Evolutionary conservation across 495 filamentous ascomycete genomes (phyloP), one percentile per base, ranked within the genome.

Genomic region (Aspergillus indologenus): DNA sequence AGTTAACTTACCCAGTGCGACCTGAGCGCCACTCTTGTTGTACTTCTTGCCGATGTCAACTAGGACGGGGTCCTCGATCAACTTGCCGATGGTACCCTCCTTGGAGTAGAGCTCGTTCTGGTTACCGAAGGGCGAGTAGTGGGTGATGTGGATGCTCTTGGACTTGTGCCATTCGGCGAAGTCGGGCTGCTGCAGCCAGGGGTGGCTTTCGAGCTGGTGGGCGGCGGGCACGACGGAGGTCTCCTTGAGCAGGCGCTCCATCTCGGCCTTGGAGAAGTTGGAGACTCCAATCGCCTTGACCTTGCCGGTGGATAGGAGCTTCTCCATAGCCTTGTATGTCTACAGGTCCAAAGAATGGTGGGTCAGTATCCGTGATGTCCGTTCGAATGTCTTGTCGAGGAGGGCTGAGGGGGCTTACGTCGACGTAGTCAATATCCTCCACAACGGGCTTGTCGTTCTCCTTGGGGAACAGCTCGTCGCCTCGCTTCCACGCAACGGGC

Each of bases 111-210:
- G 73, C 49, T 79, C 73, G 64, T 90, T 90, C 68, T 84, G 83
- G 66, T 91, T 90, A 40, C 85, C 89, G 29, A 91, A 86, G 1
- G 87, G 85, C 17, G 81, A 86, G 68, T 89, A 90, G 23, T 84
- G 83, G 43, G 80, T 84, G 31, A 89, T 70, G 60, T 84, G 83
- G 55, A 90, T 86, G 11, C 80, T 80, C 50, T 81, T 77, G 5
- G 66, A 62, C 54, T 75, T 75, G 62, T 84, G 80, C 63, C 68
- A 89, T n/a, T 83, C 70, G 22, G 68, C 67, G 58, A 88, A 88
- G 0, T 73, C 73, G 18, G 70, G 69, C 65, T 89, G 85, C 68
- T 87, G 85, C 34, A 89, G 69, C 73, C 74, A 83, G 9, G 85
- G 85, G 60, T 88, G 83, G 12, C 69, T 59, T 65, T 89, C 87